Evolutionary conservation across 192 early-diverging fungal genomes (phyloP).

Genomic region (Coemansia sp.): DNA sequence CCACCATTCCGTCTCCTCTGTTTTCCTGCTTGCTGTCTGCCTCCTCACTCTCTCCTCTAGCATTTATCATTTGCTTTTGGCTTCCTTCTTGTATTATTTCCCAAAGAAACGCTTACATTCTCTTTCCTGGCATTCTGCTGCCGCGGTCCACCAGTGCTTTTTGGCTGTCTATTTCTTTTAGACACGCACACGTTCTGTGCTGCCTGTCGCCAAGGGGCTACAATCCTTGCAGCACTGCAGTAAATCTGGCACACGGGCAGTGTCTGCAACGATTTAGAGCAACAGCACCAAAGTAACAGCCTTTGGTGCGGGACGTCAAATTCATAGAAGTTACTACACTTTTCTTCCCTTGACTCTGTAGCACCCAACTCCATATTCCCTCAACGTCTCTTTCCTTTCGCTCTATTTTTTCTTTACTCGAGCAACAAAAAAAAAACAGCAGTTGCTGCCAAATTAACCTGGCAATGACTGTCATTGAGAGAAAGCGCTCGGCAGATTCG

Average conservation of each 20-base stretch:
- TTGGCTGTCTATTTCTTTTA: neutral
- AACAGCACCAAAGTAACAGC: conserved; percentile 14
- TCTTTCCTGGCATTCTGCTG: neutral
- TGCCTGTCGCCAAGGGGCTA: neutral
- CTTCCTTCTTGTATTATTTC: conserved; percentile 6
- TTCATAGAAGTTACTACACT: conserved; percentile 10
- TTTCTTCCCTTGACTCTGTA: conserved; percentile 3
- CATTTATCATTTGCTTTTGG: neutral
- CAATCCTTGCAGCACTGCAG: conserved; percentile 7
- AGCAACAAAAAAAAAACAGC: neutral
- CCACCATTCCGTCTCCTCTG: conserved; percentile 8
- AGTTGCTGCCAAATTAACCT: conserved; percentile 1
- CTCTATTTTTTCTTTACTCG: conserved; percentile 4
- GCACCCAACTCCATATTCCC: neutral
- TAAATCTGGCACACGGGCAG: conserved; percentile 18
- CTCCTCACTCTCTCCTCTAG: neutral
- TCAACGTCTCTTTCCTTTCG: neutral
- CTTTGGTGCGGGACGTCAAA: conserved; percentile 3
- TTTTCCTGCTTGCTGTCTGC: neutral
- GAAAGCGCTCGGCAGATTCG: conserved; percentile 42
- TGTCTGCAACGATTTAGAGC: conserved; percentile 3
- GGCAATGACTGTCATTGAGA: conserved; percentile 45
- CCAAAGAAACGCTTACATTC: neutral
- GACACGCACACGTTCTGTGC: neutral
- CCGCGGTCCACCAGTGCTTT: neutral